Evolutionary conservation across 2,329 filamentous ascomycete genomes (phyloP).

Genomic region (Trichoderma pleuroti): DNA sequence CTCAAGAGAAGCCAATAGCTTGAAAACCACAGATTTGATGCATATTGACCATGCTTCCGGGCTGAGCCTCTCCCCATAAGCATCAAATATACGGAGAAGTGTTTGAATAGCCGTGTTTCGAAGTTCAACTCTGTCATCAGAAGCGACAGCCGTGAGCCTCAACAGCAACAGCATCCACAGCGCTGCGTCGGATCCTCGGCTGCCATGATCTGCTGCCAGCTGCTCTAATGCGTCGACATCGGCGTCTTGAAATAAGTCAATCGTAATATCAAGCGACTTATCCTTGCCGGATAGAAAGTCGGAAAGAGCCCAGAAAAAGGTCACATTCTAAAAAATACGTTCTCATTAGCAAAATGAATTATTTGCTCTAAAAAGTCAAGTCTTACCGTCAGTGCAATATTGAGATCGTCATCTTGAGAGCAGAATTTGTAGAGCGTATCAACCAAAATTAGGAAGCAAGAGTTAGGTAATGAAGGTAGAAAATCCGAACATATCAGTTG

Average conservation of each 20-base stretch:
- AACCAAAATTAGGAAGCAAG: constrained; percentile 72
- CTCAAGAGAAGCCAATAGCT: constrained; percentile 69
- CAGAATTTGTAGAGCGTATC: constrained; percentile 88
- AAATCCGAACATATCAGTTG: constrained; percentile 97
- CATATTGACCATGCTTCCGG: constrained; percentile 80
- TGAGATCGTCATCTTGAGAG: constrained; percentile 84
- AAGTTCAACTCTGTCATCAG: constrained; percentile 69
- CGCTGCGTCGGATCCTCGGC: constrained; percentile 63
- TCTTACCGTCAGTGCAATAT: constrained; percentile 83
- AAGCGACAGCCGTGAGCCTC: constrained; percentile 66
- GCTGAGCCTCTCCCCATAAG: constrained; percentile 76
- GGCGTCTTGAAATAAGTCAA: constrained; percentile 51
- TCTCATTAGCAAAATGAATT: not conserved
- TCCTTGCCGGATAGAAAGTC: constrained; percentile 71
- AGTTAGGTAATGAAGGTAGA: constrained; percentile 65
- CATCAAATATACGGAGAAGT: constrained; percentile 84
- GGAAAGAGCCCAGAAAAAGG: constrained; percentile 93
- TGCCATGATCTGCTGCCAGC: constrained; percentile 57
- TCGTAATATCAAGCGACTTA: constrained; percentile 55
- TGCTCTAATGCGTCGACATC: constrained; percentile 50
- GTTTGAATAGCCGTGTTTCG: constrained; percentile 89
- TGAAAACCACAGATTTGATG: constrained; percentile 75
- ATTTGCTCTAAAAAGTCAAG: not conserved
- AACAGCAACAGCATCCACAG: constrained; percentile 76
- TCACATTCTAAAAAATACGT: constrained; percentile 65